These are phyloP conservation scores for Leucogyrophana mollusca DNA, from an alignment of 768 basidiomycete species.

Conservation along the genomic window DNA sequence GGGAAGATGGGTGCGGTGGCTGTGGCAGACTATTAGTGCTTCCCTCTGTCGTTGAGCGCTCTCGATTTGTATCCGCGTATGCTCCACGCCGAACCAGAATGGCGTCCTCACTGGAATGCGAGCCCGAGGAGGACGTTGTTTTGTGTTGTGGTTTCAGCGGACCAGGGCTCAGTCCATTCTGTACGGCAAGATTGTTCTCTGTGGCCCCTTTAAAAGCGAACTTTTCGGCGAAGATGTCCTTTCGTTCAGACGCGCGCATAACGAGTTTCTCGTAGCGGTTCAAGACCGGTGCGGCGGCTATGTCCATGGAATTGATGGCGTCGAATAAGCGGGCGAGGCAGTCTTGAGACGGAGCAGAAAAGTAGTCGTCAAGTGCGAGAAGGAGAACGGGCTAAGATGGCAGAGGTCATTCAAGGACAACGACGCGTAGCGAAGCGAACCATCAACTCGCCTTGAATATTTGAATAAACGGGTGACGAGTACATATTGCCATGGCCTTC, in stretches of 20 bases:
- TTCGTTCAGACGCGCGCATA: slow-evolving; percentile 86
- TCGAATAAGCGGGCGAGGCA: slow-evolving; percentile 90
- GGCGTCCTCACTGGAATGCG: slow-evolving; percentile 70
- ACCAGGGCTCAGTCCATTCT: slow-evolving; percentile 14
- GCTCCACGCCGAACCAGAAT: slow-evolving; percentile 43
- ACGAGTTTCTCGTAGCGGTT: slow-evolving; percentile 84
- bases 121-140: slow-evolving; percentile 55
- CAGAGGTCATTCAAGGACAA: slow-evolving; percentile 9
- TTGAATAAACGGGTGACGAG: slow-evolving; percentile 90
- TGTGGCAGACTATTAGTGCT: slow-evolving; percentile 31
- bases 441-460: slow-evolving; percentile 77
- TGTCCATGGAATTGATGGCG: slow-evolving; percentile 89
- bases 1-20: slow-evolving; percentile 44
- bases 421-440: neutral
- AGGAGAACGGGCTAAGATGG: slow-evolving; percentile 81
- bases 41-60: slow-evolving; percentile 40
- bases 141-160: slow-evolving; percentile 38
- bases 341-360: slow-evolving; percentile 83
- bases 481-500: slow-evolving; percentile 93
- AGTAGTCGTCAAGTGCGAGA: slow-evolving; percentile 95
- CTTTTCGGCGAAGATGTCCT: slow-evolving; percentile 89
- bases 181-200: slow-evolving; percentile 15
- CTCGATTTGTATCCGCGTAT: slow-evolving; percentile 30
- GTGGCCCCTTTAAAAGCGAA: slow-evolving; percentile 38
- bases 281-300: slow-evolving; percentile 73